Conservation (phyloP, 2,329 filamentous ascomycete species). For the Cryoendolithus antarcticus region DNA sequence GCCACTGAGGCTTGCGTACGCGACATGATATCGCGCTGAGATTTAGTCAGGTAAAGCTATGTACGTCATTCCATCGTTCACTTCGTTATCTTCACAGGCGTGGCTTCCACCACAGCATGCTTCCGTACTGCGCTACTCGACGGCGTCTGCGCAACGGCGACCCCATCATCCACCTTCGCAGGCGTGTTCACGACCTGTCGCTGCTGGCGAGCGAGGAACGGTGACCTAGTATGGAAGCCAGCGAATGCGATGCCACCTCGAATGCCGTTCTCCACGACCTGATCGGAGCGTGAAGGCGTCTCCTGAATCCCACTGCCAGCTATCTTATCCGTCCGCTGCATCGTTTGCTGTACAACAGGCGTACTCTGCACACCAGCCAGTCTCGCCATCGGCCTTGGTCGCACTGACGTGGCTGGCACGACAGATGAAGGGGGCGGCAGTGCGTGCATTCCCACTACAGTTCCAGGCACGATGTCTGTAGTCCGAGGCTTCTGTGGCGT, state of each 20-base stretch:
- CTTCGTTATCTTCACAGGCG: conserved; percentile 2
- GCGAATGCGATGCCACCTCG: neutral
- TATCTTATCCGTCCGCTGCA: neutral
- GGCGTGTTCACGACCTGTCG: conserved; percentile 8
- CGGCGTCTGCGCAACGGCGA: neutral
- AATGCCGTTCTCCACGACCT: neutral
- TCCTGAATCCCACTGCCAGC: conserved; percentile 23
- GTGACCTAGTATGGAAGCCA: conserved; percentile 8
- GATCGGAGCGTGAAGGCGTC: conserved; percentile 25
- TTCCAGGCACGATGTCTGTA: conserved; percentile 1
- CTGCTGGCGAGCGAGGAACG: conserved; percentile 8
- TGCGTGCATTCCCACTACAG: neutral
- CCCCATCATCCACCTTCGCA: neutral
- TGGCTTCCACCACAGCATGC: conserved; percentile 3
- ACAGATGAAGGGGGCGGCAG: neutral
- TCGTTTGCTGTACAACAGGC: conserved; percentile 1
- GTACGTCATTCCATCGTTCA: no score
- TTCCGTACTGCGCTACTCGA: no score
- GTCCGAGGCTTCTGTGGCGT: neutral
- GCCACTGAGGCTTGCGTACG: no score
- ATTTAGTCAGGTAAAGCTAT: no score
- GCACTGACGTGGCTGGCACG: conserved; percentile 3
- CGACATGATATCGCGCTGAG: no score
- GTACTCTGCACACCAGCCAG: neutral
- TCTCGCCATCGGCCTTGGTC: neutral